Base-by-base conservation (phyloP, 371 early-diverging fungal species). In the Blastocladiella emersonii region DNA sequence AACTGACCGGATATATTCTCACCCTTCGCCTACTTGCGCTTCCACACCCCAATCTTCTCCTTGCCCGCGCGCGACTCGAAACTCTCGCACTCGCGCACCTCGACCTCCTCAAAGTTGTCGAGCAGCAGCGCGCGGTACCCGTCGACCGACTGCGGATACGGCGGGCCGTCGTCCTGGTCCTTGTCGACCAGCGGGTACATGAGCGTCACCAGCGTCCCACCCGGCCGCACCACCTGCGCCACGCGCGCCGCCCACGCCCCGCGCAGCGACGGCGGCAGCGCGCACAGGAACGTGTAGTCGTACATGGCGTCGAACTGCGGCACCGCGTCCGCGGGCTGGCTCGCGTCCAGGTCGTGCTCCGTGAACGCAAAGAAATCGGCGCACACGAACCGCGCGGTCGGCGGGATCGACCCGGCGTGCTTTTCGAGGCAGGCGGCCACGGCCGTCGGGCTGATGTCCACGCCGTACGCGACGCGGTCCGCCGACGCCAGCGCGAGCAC, bases 281-380 rank as follows among this genome's bases (percentile, higher is more conserved):
- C 91, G 66, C 93, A 92, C 30, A 93, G 74, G 68, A 93, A 92
- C 80, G 91, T 90, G 71, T 90, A 90, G 68, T 92, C 92, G 61
- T 83, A 92, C 8, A 88, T 79, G n/a, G 91, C 74, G 66, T 83
- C 79, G 72, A 79, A 92, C 41, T 79, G 67, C 5, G 85, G 83
- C 6, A 71, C 64, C 4, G 73, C 67, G 19, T 44, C 45, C 8
- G 5, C 8, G 13, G 8, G 39, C 8, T 8, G 5, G 39, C 8
- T 13, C 25, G 48, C 10, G n/a, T 17, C 23, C 21, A 45, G 27
- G 21, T 57, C 53, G 10, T 27, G 8, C 17, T 51, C 32, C 13
- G 53, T 51, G 69, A 85, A 87, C 36, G 70, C 76, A 73, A 85
- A 92, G 71, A 92, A 92, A 67, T 92, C 86, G 48, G 72, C 85